Evolutionary conservation across 1,284 basidiomycete genomes (phyloP).

Genomic region (Rhodotorula sp.): DNA sequence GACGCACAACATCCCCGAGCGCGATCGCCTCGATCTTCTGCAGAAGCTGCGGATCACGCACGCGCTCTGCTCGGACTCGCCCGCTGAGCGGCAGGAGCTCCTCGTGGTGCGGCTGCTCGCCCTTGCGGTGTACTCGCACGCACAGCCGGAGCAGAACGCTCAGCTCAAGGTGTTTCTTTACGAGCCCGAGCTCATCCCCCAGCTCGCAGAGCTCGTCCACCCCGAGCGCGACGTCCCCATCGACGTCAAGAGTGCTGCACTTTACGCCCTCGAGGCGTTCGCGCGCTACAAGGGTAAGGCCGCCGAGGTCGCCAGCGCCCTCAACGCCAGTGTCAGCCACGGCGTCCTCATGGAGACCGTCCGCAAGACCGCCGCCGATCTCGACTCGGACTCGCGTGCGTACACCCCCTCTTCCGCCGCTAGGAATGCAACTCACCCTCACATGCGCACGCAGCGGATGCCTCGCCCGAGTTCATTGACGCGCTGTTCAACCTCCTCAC

Average conservation of each 20-base stretch:
- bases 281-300: conserved; percentile 79
- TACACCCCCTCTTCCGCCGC: background rate
- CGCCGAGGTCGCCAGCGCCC: conserved; percentile 82
- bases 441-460: conserved; percentile 42
- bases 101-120: conserved; percentile 80
- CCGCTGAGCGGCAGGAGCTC: conserved; percentile 69
- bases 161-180: conserved; percentile 84
- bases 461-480: conserved; percentile 82
- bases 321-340: conserved; percentile 95
- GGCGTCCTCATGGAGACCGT: conserved; percentile 88
- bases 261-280: conserved; percentile 86
- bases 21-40: conserved; percentile 85
- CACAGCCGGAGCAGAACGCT: conserved; percentile 70
- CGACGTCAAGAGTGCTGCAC: conserved; percentile 75
- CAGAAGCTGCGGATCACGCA: conserved; percentile 81
- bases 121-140: conserved; percentile 73
- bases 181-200: conserved; percentile 84
- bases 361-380: conserved; percentile 73
- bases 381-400: conserved; percentile 51
- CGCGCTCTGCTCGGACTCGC: conserved; percentile 55
- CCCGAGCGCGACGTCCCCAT: conserved; percentile 67
- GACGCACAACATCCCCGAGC: conserved; percentile 71
- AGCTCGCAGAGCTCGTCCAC: conserved; percentile 86
- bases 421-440: background rate
- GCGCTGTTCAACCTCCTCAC: conserved; percentile 83